A percentile compares a stretch with the other conserved stretches of the same genome.
phyloP scores from a whole-genome alignment of 208 protist species.

The Leptomonas seymouri region DNA sequence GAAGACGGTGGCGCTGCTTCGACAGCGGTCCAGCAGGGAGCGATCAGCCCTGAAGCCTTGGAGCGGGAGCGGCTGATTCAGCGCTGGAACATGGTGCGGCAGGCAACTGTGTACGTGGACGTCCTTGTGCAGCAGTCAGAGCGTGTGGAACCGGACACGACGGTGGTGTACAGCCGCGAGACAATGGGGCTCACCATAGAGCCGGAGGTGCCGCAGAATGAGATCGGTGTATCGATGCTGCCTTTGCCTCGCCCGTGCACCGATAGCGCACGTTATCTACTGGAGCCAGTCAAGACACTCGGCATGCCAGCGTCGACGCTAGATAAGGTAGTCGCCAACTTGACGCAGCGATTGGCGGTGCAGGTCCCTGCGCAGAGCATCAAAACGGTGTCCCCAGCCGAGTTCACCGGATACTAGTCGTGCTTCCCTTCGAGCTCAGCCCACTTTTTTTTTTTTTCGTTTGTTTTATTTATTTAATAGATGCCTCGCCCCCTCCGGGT shows the following conservation, averaged over 20 bases:
- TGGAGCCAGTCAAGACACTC: conserved; percentile 41
- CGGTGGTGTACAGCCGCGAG: conserved; percentile 73
- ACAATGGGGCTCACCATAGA: conserved; percentile 66
- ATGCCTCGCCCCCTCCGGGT: too few relatives aligned
- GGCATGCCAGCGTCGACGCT: conserved; percentile 16
- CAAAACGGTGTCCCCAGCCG: neutral
- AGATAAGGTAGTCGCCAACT: conserved; percentile 6
- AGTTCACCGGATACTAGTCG: conserved; percentile 27
- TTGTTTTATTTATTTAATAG: too few relatives aligned
- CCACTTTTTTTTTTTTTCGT: conserved; percentile 12
- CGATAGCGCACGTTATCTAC: conserved; percentile 48
- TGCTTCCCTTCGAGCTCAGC: neutral
- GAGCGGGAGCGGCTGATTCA: conserved; percentile 61
- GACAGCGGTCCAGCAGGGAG: conserved; percentile 7
- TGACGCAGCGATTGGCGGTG: conserved; percentile 21
- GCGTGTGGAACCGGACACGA: conserved; percentile 55
- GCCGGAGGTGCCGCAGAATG: conserved; percentile 42
- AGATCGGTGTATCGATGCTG: conserved; percentile 47
- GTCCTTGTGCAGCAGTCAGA: conserved; percentile 79
- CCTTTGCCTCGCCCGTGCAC: conserved; percentile 47
- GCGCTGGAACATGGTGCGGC: conserved; percentile 60
- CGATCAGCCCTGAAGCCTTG: conserved; percentile 32
- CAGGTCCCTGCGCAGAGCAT: neutral
- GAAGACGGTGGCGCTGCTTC: neutral
- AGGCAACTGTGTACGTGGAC: conserved; percentile 72